Conservation (phyloP, 306 rosid species). For the Vigna angularis region DNA sequence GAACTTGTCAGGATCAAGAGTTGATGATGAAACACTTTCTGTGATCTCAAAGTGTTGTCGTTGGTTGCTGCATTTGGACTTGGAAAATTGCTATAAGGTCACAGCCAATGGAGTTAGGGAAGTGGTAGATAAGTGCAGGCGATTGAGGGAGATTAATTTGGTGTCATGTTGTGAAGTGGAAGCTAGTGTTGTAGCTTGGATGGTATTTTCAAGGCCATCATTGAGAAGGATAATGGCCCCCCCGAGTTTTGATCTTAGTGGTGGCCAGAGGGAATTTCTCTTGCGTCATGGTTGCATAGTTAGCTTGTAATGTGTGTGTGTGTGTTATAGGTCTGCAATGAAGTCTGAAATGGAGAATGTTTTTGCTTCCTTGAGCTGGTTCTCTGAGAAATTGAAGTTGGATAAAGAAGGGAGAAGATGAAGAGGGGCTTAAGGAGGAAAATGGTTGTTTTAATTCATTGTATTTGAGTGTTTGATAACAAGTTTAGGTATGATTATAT, state of each 20-base stretch:
- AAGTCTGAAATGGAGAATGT: neutral
- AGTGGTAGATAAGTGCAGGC: slow-evolving; percentile 59
- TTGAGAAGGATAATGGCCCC: slow-evolving; percentile 62
- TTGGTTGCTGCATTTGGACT: slow-evolving; percentile 46
- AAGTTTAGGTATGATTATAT: neutral
- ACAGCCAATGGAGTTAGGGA: slow-evolving; percentile 64
- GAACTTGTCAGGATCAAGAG: slow-evolving; percentile 30
- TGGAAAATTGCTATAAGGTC: slow-evolving; percentile 51
- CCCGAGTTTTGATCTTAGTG: slow-evolving; percentile 33
- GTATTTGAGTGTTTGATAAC: neutral
- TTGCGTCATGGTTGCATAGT: slow-evolving; percentile 68
- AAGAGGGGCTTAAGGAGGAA: no score
- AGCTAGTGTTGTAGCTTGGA: slow-evolving; percentile 57
- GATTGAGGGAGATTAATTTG: slow-evolving; percentile 64
- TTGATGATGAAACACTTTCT: slow-evolving; percentile 55
- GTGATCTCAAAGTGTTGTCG: slow-evolving; percentile 57
- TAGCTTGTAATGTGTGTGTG: neutral
- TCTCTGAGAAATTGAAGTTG: neutral
- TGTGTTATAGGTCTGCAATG: neutral
- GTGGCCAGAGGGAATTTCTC: slow-evolving; percentile 47
- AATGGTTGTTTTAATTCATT: no score
- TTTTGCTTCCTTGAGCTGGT: neutral
- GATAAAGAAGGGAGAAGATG: neutral
- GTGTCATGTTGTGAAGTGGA: slow-evolving; percentile 47
- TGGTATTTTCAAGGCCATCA: slow-evolving; percentile 68